These are phyloP conservation scores for Copromyces sp. DNA, from an alignment of 495 filamentous ascomycete genomes.

Conservation along the genomic window DNA sequence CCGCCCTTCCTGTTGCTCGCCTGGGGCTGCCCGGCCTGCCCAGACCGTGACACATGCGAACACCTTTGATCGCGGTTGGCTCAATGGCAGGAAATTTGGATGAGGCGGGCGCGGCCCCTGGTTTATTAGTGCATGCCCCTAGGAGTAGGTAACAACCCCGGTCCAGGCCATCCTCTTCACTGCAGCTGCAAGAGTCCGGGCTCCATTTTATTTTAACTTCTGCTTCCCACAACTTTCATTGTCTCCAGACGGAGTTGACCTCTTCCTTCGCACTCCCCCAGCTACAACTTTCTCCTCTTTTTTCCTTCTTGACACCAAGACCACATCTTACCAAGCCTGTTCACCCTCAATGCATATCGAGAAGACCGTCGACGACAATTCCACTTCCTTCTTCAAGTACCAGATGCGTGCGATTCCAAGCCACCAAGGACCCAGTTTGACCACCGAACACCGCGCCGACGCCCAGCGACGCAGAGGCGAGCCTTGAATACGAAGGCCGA, in stretches of 20 bases:
- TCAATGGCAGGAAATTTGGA: background rate
- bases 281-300: conserved; percentile 2
- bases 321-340: conserved; percentile 3
- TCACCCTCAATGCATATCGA: conserved; percentile 36
- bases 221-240: background rate
- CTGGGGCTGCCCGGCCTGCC: background rate
- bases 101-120: background rate
- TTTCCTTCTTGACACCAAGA: conserved; percentile 8
- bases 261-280: conserved; percentile 4
- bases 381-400: conserved; percentile 34
- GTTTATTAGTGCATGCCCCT: background rate
- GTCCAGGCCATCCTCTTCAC: background rate
- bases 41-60: background rate
- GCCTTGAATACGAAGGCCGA: conserved; percentile 28
- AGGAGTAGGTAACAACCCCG: background rate
- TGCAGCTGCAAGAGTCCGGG: background rate
- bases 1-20: background rate
- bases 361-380: conserved; percentile 29
- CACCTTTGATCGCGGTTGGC: background rate
- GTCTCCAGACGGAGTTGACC: background rate
- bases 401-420: conserved; percentile 36
- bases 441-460: conserved; percentile 35
- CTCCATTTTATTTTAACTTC: conserved; percentile 1
- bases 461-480: conserved; percentile 41
- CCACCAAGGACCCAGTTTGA: conserved; percentile 29